Evolutionary conservation across 768 basidiomycete species (phyloP).

Genomic region (Sarcomyxa edulis): DNA sequence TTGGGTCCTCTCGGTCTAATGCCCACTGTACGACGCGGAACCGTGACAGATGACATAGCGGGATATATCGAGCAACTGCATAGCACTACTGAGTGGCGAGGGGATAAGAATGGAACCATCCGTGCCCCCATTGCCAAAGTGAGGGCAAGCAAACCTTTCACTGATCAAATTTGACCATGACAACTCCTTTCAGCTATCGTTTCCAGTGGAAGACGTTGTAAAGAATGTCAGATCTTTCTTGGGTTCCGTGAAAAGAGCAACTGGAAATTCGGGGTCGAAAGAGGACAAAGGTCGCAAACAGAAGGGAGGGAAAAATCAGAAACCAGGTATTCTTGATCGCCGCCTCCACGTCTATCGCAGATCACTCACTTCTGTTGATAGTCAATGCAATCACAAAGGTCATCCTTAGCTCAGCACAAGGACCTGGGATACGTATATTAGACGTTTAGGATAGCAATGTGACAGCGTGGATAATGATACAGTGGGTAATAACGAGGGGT

Average conservation of each 20-base stretch:
- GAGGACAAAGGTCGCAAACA: slow-evolving; percentile 33
- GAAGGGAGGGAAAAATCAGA: slow-evolving; percentile 32
- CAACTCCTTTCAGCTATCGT: slow-evolving; percentile 60
- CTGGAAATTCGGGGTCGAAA: slow-evolving; percentile 61
- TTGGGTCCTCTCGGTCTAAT: slow-evolving; percentile 89
- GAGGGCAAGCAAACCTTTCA: no score
- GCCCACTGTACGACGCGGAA: slow-evolving; percentile 92
- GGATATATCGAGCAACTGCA: slow-evolving; percentile 75
- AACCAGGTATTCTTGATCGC: slow-evolving; percentile 36
- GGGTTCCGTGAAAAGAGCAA: slow-evolving; percentile 65
- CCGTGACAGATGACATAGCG: slow-evolving; percentile 86
- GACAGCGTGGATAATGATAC: slow-evolving; percentile 11
- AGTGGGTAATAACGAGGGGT: slow-evolving; percentile 7
- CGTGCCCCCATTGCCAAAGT: slow-evolving; percentile 79
- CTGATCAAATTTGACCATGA: no score
- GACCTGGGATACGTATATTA: slow-evolving; percentile 85
- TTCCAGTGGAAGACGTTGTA: slow-evolving; percentile 68
- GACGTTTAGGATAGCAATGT: no score
- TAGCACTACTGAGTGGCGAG: slow-evolving; percentile 90
- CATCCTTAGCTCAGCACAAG: slow-evolving; percentile 78
- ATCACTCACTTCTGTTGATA: slow-evolving; percentile 19
- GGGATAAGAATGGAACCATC: slow-evolving; percentile 82
- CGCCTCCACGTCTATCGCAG: no score
- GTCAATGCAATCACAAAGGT: slow-evolving; percentile 78
- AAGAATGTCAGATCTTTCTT: slow-evolving; percentile 79